Percentiles rank a stretch among this genome's conserved stretches.
These are phyloP conservation scores for Boletus subcaerulescens DNA, from an alignment of 768 basidiomycete genomes.

Conservation along the genomic window DNA sequence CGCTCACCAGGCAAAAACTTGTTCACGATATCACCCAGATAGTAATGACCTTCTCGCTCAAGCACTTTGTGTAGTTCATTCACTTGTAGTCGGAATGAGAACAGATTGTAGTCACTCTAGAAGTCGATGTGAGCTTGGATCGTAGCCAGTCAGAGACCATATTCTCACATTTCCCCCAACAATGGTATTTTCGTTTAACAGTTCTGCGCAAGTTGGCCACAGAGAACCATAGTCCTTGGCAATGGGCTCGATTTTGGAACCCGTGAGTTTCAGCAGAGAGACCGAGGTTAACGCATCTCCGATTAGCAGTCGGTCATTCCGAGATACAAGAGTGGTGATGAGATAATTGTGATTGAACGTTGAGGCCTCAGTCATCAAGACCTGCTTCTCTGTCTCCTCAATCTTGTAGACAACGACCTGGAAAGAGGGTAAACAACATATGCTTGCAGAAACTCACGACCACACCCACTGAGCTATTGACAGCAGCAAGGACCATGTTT, in stretches of 20 bases:
- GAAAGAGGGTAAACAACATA: background rate
- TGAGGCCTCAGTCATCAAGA: conserved; percentile 37
- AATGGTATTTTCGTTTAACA: conserved; percentile 49
- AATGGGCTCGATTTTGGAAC: conserved; percentile 45
- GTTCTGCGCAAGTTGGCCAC: conserved; percentile 68
- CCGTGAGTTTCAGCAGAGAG: conserved; percentile 56
- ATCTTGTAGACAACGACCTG: conserved; percentile 51
- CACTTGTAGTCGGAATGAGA: conserved; percentile 53
- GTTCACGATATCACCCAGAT: conserved; percentile 74
- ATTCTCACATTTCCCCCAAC: conserved; percentile 73
- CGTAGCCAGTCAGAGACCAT: conserved; percentile 6
- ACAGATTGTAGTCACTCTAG: conserved; percentile 68
- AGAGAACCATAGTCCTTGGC: conserved; percentile 75
- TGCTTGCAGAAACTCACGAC: background rate
- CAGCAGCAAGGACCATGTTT: conserved; percentile 59
- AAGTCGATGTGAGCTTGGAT: conserved; percentile 6
- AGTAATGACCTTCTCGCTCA: conserved; percentile 66
- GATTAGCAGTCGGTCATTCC: conserved; percentile 54
- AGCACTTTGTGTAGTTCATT: conserved; percentile 45
- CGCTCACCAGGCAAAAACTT: conserved; percentile 65
- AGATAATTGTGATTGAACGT: conserved; percentile 84
- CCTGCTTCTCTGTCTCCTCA: conserved; percentile 32
- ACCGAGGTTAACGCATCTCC: conserved; percentile 83
- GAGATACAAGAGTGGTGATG: conserved; percentile 61
- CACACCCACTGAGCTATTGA: conserved; percentile 69